Percentiles rank a stretch among this genome's conserved stretches.
Conservation (phyloP, 192 early-diverging fungal species). For the Podila epicladia region DNA sequence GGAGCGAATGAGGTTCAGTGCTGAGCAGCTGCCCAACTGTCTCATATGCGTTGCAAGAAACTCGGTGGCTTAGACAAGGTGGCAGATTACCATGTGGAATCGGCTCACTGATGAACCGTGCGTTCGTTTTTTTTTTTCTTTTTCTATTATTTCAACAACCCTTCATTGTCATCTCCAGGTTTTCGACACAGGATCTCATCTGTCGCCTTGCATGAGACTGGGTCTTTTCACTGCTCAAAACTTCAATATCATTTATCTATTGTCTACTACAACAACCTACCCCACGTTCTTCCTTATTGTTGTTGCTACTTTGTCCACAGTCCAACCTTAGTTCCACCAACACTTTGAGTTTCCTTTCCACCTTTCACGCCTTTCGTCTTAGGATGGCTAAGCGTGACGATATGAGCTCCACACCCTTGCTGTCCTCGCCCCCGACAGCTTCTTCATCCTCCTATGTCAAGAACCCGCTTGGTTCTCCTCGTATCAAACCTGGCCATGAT, state of each 20-base stretch:
- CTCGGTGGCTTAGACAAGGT: not conserved
- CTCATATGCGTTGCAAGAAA: no score
- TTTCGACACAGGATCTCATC: no score
- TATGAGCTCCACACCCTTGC: constrained; percentile 1
- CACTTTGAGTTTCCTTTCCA: not conserved
- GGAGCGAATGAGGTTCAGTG: not conserved
- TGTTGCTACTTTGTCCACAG: not conserved
- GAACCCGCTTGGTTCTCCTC: not conserved
- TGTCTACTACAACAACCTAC: no score
- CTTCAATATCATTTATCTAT: no score
- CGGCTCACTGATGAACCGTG: no score
- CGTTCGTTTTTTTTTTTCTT: no score
- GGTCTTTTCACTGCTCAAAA: no score
- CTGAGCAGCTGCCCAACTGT: not conserved
- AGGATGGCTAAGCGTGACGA: constrained; percentile 39
- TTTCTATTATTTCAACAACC: no score
- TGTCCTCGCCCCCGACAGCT: constrained; percentile 5
- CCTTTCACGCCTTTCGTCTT: not conserved
- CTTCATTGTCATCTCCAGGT: no score
- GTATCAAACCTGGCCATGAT: not conserved
- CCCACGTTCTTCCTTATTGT: no score
- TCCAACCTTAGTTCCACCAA: not conserved
- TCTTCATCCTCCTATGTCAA: not conserved
- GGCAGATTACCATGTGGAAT: no score
- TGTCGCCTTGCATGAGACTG: no score